Percentiles rank a stretch among this genome's conserved stretches.
phyloP scores from a whole-genome alignment of 2,329 filamentous ascomycete species.

The Magnaporthales sp. region DNA sequence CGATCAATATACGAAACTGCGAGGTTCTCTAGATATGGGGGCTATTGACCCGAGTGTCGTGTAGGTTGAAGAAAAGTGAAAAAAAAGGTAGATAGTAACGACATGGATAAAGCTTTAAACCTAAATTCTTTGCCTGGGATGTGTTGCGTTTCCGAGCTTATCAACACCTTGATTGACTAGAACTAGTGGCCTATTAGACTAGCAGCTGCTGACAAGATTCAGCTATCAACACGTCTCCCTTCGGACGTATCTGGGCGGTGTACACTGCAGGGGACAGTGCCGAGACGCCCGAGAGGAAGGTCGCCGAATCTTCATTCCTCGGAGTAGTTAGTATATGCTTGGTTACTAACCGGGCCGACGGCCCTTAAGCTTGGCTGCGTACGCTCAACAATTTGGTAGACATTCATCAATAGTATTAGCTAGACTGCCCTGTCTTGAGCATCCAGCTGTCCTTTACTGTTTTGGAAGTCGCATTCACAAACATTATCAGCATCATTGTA shows the following conservation, averaged over 20 bases:
- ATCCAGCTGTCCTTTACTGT: too few species aligned
- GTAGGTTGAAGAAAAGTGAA: neutral
- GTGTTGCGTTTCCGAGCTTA: neutral
- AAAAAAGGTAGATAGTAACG: neutral
- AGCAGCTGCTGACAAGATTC: neutral
- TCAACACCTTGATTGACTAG: neutral
- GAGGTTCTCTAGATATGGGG: neutral
- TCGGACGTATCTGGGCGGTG: neutral
- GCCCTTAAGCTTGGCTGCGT: neutral
- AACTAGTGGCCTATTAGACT: neutral
- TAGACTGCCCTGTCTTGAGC: neutral
- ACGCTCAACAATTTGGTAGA: neutral
- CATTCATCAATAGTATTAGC: neutral
- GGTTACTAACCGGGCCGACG: neutral
- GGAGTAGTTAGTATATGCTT: neutral
- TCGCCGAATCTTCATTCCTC: neutral
- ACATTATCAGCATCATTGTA: neutral
- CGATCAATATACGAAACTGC: neutral
- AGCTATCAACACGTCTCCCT: neutral
- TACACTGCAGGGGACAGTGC: neutral
- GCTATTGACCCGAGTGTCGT: neutral
- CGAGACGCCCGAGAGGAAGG: neutral
- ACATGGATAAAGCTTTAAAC: neutral
- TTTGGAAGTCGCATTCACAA: too few species aligned
- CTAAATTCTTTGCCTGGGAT: neutral